phyloP scores from a whole-genome alignment of 2,329 filamentous ascomycete genomes.

The Xylariaceae sp. region DNA sequence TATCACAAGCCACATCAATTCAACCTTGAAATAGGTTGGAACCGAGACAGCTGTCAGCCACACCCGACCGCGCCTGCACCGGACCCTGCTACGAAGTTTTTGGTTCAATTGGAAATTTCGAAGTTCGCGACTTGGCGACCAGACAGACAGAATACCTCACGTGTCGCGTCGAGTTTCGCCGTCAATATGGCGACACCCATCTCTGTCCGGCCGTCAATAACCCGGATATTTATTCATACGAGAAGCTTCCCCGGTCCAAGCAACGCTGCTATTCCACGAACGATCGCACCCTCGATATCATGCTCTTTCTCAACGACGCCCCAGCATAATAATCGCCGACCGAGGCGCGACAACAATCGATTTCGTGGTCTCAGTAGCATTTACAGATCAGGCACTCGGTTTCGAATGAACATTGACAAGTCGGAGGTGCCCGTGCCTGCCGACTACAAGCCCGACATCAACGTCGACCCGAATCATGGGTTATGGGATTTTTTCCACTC shows the following conservation, averaged over 20 bases:
- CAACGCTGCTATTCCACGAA: conserved; percentile 14
- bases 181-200: conserved; percentile 29
- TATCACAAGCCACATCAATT: no score
- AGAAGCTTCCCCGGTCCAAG: conserved; percentile 13
- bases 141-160: no score
- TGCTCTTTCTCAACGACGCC: conserved; percentile 33
- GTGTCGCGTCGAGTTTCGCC: conserved; percentile 7
- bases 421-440: conserved; percentile 71
- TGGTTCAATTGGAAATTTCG: conserved; percentile 19
- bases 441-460: conserved; percentile 54
- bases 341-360: conserved; percentile 69
- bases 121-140: conserved; percentile 3
- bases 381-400: conserved; percentile 69
- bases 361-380: conserved; percentile 78
- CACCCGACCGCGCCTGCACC: no score
- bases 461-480: conserved; percentile 71
- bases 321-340: conserved; percentile 25
- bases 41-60: neutral
- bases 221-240: conserved; percentile 25
- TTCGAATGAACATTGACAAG: conserved; percentile 69
- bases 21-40: no score
- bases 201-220: conserved; percentile 29
- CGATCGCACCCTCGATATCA: conserved; percentile 15
- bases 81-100: conserved; percentile 14
- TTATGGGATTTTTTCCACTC: conserved; percentile 89